phyloP scores from a whole-genome alignment of 805 yeast species.

The Candida silvatica region DNA sequence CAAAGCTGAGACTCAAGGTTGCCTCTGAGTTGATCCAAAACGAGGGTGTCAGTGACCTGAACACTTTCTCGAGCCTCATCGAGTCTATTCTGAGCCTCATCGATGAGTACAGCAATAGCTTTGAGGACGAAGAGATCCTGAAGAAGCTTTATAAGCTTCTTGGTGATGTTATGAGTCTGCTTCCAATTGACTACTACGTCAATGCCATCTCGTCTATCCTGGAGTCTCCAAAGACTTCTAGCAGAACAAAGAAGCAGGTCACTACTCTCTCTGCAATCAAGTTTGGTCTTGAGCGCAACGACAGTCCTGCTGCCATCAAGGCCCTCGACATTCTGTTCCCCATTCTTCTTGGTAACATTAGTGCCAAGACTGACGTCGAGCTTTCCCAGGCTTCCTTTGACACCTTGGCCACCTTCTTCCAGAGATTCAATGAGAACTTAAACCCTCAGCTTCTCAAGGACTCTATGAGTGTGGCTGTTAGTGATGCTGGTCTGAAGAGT shows the following conservation, averaged over 20 bases:
- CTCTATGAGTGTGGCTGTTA: slow-evolving; percentile 40
- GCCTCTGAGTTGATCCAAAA: slow-evolving; percentile 25
- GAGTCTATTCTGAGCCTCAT: slow-evolving; percentile 30
- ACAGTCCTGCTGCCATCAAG: slow-evolving; percentile 36
- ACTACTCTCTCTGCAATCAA: slow-evolving; percentile 56
- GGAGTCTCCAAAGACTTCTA: slow-evolving; percentile 26
- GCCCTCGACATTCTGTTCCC: slow-evolving; percentile 47
- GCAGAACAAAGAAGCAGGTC: slow-evolving; percentile 50
- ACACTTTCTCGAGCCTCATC: slow-evolving; percentile 20
- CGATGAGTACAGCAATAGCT: slow-evolving; percentile 22
- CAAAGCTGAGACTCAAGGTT: slow-evolving; percentile 34
- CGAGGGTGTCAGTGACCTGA: slow-evolving; percentile 13
- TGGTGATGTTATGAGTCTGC: slow-evolving; percentile 52
- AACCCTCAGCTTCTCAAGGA: slow-evolving; percentile 39
- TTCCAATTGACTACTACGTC: slow-evolving; percentile 71
- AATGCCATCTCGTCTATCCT: slow-evolving; percentile 43
- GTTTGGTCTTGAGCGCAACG: slow-evolving; percentile 58
- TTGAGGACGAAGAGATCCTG: slow-evolving; percentile 28
- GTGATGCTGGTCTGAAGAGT: slow-evolving; percentile 44
- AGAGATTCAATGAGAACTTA: slow-evolving; percentile 48
- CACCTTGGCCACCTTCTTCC: slow-evolving; percentile 52
- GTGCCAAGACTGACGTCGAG: slow-evolving; percentile 31
- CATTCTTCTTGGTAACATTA: slow-evolving; percentile 33
- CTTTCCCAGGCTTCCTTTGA: slow-evolving; percentile 66
- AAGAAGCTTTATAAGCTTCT: slow-evolving; percentile 45